phyloP scores from a whole-genome alignment of 352 stramenopile genomes.

The Globisporangium emineosum region DNA sequence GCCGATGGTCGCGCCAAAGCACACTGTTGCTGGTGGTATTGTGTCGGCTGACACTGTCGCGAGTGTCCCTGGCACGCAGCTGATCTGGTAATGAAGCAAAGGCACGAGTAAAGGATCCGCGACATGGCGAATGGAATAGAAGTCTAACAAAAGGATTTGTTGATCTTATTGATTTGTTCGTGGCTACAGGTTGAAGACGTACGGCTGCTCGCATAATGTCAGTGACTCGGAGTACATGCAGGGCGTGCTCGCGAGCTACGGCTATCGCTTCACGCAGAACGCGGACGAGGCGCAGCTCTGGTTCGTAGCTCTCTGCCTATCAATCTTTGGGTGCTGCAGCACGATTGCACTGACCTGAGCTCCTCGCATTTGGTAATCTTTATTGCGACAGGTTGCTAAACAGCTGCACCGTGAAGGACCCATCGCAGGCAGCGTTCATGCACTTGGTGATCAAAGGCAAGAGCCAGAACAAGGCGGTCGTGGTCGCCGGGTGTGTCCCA shows the following conservation, averaged over 20 bases:
- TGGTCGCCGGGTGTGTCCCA: slow-evolving; percentile 90
- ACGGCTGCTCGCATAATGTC: slow-evolving; percentile 92
- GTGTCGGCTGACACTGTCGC: slow-evolving; percentile 3
- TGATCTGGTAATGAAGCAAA: slow-evolving; percentile 47
- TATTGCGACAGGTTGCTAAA: slow-evolving; percentile 69
- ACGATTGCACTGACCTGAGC: background rate
- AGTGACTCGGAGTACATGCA: slow-evolving; percentile 94
- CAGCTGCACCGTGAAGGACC: slow-evolving; percentile 93
- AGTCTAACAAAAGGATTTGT: background rate
- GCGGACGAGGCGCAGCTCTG: slow-evolving; percentile 80
- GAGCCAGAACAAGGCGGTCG: slow-evolving; percentile 76
- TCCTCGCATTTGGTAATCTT: background rate
- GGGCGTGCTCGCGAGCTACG: slow-evolving; percentile 86
- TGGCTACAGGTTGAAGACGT: slow-evolving; percentile 79
- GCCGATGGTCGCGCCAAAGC: slow-evolving; percentile 68
- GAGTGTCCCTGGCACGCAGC: slow-evolving; percentile 62
- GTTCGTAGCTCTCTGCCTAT: slow-evolving; percentile 17
- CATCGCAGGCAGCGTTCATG: slow-evolving; percentile 88
- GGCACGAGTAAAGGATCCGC: background rate
- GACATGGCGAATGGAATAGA: background rate
- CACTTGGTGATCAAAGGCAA: slow-evolving; percentile 85
- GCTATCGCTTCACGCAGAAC: slow-evolving; percentile 83
- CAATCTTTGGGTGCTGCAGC: background rate
- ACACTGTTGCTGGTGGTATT: slow-evolving; percentile 3
- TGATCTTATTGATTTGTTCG: slow-evolving; percentile 1